Evolutionary conservation across 306 rosid genomes (phyloP), one percentile per base, ranked within the genome.

Genomic region (Begonia peltatifolia): DNA sequence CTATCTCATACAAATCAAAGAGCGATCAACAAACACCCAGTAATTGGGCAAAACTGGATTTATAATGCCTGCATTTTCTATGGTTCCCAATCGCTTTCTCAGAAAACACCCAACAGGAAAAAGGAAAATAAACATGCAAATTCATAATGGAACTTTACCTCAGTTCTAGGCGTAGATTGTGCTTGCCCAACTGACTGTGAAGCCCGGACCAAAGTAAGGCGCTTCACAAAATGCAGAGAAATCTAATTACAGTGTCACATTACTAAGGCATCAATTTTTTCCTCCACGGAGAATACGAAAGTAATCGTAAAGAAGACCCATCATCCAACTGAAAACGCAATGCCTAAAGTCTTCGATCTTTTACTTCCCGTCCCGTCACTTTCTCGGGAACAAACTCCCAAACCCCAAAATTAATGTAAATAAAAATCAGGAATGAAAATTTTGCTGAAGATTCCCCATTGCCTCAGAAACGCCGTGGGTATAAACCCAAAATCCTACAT

Each of bases 351-450:
- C 10, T 23, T 14, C 36, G 14, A 14, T 23, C 63, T 7, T 41
- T 16, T 18, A 23, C 6, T 13, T 41, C n/a, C n/a, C 36, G 36
- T 11, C 36, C 6, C 11, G 17, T 10, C 44, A 13, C 55, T 58
- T 72, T 58, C 66, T 50, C 43, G 8, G n/a, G 41, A 9, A 51
- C 61, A 38, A 41, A 53, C 43, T 64, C 50, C 56, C 25, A 11
- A 44, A 6, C 12, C 14, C 48, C 48, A 44, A 44, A 44, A 10
- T 1, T 44, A 44, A 10, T 2, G 14, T 3, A 44, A 44, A 44
- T 11, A 44, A 44, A 44, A 25, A 42, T 44, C 48, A 44, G 6
- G 48, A 44, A n/a, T 44, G 14, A 11, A 44, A 10, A 44, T 44
- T 44, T 10, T 10, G n/a, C 12, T 0, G 11, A 44, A 12, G 14